Evolutionary conservation across 2,329 filamentous ascomycete genomes (phyloP), one percentile per base, ranked within the genome.

Genomic region (Fusarium tjaetaba): DNA sequence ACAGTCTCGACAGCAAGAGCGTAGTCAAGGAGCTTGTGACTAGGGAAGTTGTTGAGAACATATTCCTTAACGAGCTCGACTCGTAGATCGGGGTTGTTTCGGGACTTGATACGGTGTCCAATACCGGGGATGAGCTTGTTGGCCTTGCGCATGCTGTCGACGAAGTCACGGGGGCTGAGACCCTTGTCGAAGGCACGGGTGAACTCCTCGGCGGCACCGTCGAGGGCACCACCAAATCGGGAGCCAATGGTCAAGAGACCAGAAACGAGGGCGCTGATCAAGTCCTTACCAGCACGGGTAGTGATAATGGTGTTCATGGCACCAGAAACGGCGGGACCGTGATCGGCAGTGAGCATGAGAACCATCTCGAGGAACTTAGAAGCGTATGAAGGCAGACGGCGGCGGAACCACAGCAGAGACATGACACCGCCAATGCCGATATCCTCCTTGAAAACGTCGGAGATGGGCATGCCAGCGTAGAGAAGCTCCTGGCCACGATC

Each of bases 231-330:
- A 90, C 96, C 96, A 84, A 99, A 99, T 74, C 96, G 93, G 68
- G 96, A 98, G 81, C 96, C 96, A 80, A 99, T 99, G 79, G 96
- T 99, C 82, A 99, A 88, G 61, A 99, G 93, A 94, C 96, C 96
- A 80, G 94, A 94, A 65, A 99, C 96, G 73, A 99, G 90, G 53
- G 96, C 93, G 80, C 92, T 95, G 88, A 99, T 98, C 78, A 99
- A 88, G 83, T 99, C 96, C 90, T 99, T 99, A 84, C 96, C 96
- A 74, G 96, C 96, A 93, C 96, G 94, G 69, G 96, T 99, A 73
- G 96, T 99, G 84, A 99, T 98, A 84, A 99, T 99, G 84, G 96
- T 99, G 92, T 99, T 99, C 96, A 99, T 99, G 85, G 96, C 96
- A 90, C 96, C 96, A 79, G 96, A 99, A 79, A 99, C 96, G 79